Evolutionary conservation across 768 basidiomycete species (phyloP).

Genomic region (Suillus lakei): DNA sequence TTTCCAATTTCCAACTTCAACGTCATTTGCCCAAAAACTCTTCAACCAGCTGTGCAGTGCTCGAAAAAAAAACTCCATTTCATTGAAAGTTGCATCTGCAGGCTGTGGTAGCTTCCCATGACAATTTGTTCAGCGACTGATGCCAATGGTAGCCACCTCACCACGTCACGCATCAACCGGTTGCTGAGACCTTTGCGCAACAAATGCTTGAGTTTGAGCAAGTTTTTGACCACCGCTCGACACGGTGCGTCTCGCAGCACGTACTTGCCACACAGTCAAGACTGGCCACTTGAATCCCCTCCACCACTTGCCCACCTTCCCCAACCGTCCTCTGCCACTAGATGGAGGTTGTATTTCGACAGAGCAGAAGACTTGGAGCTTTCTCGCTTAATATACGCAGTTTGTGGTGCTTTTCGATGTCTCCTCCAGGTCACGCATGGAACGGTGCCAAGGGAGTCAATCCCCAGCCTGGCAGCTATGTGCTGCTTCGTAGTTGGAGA

Average conservation of each 20-base stretch:
- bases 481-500: constrained; percentile 54
- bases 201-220: constrained; percentile 44
- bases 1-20: background rate
- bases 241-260: constrained; percentile 13
- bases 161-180: constrained; percentile 47
- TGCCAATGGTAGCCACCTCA: constrained; percentile 35
- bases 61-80: background rate
- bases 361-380: constrained; percentile 45
- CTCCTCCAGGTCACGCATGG: constrained; percentile 45
- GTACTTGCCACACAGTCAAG: constrained; percentile 19
- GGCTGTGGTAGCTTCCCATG: background rate
- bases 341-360: constrained; percentile 38
- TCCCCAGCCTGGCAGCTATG: constrained; percentile 48
- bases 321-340: constrained; percentile 38
- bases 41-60: background rate
- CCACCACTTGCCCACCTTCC: constrained; percentile 45
- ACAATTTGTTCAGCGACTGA: constrained; percentile 6
- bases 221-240: constrained; percentile 4
- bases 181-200: constrained; percentile 52
- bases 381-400: constrained; percentile 52
- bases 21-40: background rate
- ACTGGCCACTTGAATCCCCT: constrained; percentile 23
- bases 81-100: background rate
- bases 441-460: constrained; percentile 18
- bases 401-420: constrained; percentile 61